Evolutionary conservation across 805 yeast genomes (phyloP).

Genomic region (Saccharomycopsis malanga): DNA sequence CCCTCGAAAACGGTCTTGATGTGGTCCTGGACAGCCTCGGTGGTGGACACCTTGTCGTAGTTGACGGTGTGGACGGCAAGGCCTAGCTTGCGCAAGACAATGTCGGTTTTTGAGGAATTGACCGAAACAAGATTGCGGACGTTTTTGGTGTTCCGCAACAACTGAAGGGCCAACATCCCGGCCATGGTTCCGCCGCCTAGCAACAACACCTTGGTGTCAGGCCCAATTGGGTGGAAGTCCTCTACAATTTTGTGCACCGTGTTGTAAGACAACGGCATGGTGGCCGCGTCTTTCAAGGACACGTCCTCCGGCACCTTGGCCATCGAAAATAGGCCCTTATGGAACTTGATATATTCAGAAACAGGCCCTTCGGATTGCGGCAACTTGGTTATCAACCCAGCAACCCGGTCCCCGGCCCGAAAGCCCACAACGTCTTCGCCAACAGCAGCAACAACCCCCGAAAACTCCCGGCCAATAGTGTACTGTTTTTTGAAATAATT

Average conservation of each 20-base stretch:
- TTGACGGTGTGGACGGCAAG: conserved; percentile 8
- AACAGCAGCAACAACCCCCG: conserved; percentile 50
- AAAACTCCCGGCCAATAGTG: conserved; percentile 65
- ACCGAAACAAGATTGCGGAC: conserved; percentile 45
- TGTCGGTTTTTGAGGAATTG: conserved; percentile 46
- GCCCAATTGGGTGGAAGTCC: conserved; percentile 26
- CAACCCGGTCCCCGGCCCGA: conserved; percentile 53
- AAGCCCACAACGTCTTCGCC: conserved; percentile 42
- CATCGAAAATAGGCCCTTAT: conserved; percentile 43
- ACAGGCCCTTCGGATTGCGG: conserved; percentile 47
- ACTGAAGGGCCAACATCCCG: conserved; percentile 54
- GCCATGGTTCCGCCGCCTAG: conserved; percentile 78
- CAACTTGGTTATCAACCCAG: conserved; percentile 49
- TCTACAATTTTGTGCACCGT: conserved; percentile 48
- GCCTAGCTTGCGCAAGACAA: conserved; percentile 28
- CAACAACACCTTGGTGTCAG: conserved; percentile 46
- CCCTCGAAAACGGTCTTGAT: conserved; percentile 13
- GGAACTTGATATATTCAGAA: conserved; percentile 46
- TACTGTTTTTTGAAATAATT: conserved; percentile 42
- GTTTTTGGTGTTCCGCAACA: conserved; percentile 43
- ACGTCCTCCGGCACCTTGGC: conserved; percentile 41
- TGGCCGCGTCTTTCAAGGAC: conserved; percentile 49
- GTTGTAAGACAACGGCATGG: conserved; percentile 54
- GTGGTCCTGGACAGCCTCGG: not conserved
- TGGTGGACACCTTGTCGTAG: conserved; percentile 11